phyloP scores from a whole-genome alignment of 805 yeast species.

The Kluyveromyces lactis region DNA sequence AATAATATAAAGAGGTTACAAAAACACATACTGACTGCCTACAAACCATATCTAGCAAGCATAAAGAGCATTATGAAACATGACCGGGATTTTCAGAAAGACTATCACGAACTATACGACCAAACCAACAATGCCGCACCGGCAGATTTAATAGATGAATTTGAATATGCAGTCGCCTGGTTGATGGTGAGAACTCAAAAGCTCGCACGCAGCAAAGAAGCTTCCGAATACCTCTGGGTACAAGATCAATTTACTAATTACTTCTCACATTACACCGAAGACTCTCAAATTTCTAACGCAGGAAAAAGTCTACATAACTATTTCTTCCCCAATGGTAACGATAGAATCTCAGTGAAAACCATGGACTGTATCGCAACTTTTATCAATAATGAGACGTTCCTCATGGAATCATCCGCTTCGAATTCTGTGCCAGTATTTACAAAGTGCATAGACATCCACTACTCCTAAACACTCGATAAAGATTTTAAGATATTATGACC shows the following conservation, averaged over 20 bases:
- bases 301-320: neutral
- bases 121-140: slow-evolving; percentile 36
- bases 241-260: neutral
- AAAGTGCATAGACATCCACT: neutral
- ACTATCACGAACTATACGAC: slow-evolving; percentile 41
- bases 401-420: neutral
- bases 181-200: slow-evolving; percentile 9
- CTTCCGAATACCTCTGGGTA: slow-evolving; percentile 15
- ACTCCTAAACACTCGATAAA: neutral
- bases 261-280: too few relatives aligned
- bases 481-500: too few relatives aligned
- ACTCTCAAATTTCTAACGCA: neutral
- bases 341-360: neutral
- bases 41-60: slow-evolving; percentile 38
- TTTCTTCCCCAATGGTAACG: slow-evolving; percentile 5
- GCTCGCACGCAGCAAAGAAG: slow-evolving; percentile 5
- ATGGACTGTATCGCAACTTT: neutral
- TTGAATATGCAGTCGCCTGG: slow-evolving; percentile 38
- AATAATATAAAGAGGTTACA: slow-evolving; percentile 41
- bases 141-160: slow-evolving; percentile 31
- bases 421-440: neutral
- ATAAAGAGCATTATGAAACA: slow-evolving; percentile 44
- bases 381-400: neutral
- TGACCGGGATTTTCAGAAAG: slow-evolving; percentile 44
- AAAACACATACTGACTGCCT: slow-evolving; percentile 36